phyloP scores from a whole-genome alignment of 2,329 filamentous ascomycete species.

The Trichocomaceae sp. region DNA sequence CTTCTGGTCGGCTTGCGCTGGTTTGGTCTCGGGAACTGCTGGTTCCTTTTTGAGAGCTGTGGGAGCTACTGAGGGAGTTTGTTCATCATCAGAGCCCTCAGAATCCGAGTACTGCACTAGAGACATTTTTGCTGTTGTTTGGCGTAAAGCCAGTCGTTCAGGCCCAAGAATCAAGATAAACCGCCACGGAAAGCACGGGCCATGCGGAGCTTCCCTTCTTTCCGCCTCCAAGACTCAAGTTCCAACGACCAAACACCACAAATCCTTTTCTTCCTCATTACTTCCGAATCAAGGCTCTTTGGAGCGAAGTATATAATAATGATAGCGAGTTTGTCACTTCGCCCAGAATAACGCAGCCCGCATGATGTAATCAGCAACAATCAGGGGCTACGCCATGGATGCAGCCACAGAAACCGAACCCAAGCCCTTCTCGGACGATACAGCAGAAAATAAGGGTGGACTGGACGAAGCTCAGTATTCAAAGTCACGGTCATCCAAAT shows the following conservation, averaged over 20 bases:
- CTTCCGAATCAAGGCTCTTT: no score
- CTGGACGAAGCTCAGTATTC: background rate
- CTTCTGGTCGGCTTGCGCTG: slow-evolving; percentile 29
- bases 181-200: slow-evolving; percentile 9
- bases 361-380: slow-evolving; percentile 8
- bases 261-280: no score
- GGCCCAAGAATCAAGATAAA: background rate
- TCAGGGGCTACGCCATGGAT: slow-evolving; percentile 1
- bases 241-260: no score
- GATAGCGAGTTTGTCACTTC: no score
- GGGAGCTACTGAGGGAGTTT: slow-evolving; percentile 25
- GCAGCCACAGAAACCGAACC: background rate
- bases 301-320: no score
- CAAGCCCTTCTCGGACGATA: background rate
- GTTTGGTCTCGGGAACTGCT: slow-evolving; percentile 19
- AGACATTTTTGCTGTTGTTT: slow-evolving; percentile 50
- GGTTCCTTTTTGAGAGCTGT: slow-evolving; percentile 16
- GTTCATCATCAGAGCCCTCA: slow-evolving; percentile 59
- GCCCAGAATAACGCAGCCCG: background rate
- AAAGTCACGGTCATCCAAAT: slow-evolving; percentile 19
- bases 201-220: slow-evolving; percentile 7
- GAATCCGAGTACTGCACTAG: slow-evolving; percentile 81
- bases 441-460: background rate
- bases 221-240: background rate
- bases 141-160: background rate